These are phyloP conservation scores for Hibiscus trionum DNA, from an alignment of 345 rosid genomes.

Conservation along the genomic window DNA sequence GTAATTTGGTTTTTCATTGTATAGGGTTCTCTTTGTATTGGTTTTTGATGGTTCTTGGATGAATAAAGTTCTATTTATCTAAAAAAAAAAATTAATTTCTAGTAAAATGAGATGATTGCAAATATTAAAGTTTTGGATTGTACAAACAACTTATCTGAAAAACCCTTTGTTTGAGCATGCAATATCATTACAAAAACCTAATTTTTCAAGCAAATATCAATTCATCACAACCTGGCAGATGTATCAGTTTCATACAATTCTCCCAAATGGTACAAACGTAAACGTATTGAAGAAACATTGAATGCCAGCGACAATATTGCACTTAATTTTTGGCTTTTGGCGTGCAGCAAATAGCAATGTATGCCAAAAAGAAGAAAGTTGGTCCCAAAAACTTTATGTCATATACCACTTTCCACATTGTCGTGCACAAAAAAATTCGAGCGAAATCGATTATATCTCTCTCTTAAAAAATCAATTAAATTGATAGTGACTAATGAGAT, in stretches of 20 bases:
- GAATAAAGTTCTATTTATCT: too few relatives aligned
- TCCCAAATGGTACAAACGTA: neutral
- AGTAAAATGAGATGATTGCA: neutral
- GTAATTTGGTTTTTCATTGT: too few relatives aligned
- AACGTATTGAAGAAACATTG: neutral
- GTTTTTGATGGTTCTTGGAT: too few relatives aligned
- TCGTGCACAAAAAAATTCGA: neutral
- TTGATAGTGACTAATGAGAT: too few relatives aligned
- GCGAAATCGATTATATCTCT: neutral
- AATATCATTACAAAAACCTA: neutral
- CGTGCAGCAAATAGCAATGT: neutral
- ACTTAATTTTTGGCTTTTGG: constrained; percentile 5
- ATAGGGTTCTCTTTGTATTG: too few relatives aligned
- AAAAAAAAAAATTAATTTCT: neutral
- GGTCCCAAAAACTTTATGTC: neutral
- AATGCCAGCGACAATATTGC: neutral
- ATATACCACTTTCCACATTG: neutral
- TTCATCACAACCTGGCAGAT: neutral
- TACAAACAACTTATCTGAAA: neutral
- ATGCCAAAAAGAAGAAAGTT: neutral
- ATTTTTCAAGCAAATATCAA: neutral
- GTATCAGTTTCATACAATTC: neutral
- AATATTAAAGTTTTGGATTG: neutral
- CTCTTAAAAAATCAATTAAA: neutral
- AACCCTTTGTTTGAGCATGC: too few relatives aligned